Base-by-base conservation (phyloP, 768 basidiomycete species). In the Suillus cothurnatus region DNA sequence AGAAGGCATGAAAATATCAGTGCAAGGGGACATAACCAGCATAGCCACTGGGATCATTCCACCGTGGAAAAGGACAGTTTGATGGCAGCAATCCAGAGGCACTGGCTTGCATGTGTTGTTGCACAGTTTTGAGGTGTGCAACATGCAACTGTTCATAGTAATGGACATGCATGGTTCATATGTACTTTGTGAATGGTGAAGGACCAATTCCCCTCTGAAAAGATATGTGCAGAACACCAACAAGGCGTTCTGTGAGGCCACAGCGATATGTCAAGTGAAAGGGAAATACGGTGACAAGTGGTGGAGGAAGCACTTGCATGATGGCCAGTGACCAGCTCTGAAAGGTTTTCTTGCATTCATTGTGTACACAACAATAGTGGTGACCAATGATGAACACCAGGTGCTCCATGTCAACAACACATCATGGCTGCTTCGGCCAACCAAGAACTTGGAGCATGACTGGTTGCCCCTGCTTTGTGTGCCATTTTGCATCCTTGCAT, bases 261-360 rank as follows among this genome's bases (percentile, higher is more conserved):
- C 71, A 62, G 28, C 68, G 58, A 57, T 69, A 61, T 0, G 67
- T 74, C 32, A 74, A 62, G 34, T 64, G 66, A 17, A 69, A 68
- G 5, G 70, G 69, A 36, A 76, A 76, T 38, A 73, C 70, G 5
- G 64, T 38, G 6, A 70, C 68, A n/a, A 78, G 61, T 0, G 58
- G 26, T 7, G 38, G 38, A 19, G 73, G 76, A 9, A 77, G 9
- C 66, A 57, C 31, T 3, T 21, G 39, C 17, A 77, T 61, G 21
- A 78, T 71, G 0, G 67, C 66, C 0, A 55, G 45, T 23, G 73
- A 71, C 74, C 74, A 77, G 47, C 73, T 75, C 21, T 66, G 68
- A 45, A 75, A 76, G 0, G 70, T 76, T 34, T 72, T 60, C 2
- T 36, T 15, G 61, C 75, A 76, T 1, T 32, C 19, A 0, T 49